A percentile compares a stretch with the other conserved stretches of the same genome.
Evolutionary conservation across 306 rosid species (phyloP).

Genomic region (Adenanthera pavonina): DNA sequence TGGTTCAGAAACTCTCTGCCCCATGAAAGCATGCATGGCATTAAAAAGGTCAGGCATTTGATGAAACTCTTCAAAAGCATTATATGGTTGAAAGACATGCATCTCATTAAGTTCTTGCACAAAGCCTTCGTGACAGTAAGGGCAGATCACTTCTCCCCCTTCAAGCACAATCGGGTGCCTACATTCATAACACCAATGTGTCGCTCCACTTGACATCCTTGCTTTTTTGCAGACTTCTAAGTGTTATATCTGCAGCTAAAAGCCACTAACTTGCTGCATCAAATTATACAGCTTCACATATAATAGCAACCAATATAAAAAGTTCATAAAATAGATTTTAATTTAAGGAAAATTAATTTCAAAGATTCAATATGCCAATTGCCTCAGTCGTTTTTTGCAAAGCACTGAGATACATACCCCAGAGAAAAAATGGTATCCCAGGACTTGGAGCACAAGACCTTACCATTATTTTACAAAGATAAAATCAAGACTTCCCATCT

Average conservation of each 20-base stretch:
- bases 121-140: conserved; percentile 67
- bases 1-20: conserved; percentile 53
- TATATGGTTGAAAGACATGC: conserved; percentile 40
- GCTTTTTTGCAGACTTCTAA: conserved; percentile 28
- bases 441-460: background rate
- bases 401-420: background rate
- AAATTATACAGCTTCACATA: conserved; percentile 19
- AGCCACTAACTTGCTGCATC: conserved; percentile 17
- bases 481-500: background rate
- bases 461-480: background rate
- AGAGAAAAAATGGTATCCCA: no score
- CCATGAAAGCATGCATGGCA: conserved; percentile 54
- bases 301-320: conserved; percentile 19
- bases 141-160: conserved; percentile 54
- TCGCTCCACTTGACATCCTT: conserved; percentile 68
- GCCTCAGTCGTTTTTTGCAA: background rate
- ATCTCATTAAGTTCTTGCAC: conserved; percentile 61
- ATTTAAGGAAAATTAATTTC: background rate
- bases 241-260: conserved; percentile 29
- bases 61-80: conserved; percentile 44
- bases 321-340: conserved; percentile 3
- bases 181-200: conserved; percentile 82
- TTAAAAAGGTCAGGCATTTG: conserved; percentile 60
- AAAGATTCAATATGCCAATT: conserved; percentile 27
- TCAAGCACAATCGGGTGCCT: conserved; percentile 50